Base-by-base conservation (phyloP, 768 basidiomycete genomes). In the Brasilioporus rufonigricans region DNA sequence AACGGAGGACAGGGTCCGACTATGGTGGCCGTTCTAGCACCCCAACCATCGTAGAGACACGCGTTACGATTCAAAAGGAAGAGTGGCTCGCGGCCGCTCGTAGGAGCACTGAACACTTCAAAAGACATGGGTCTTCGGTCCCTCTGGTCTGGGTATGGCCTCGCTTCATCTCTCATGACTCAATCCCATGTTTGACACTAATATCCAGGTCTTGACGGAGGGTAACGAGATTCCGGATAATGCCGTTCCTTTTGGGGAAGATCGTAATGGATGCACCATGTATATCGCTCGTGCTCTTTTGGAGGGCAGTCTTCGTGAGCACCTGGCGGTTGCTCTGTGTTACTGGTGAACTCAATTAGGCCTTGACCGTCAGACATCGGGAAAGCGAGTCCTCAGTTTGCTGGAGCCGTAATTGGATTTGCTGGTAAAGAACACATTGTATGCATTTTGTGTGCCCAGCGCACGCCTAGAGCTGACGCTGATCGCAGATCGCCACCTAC, bases 381-480 rank as follows among this genome's bases (percentile, higher is more conserved):
- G 6, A 74, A 70, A 58, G 70, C 72, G 48, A 62, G 67, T 4
- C 51, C 60, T 27, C 70, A 74, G 27, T 64, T 63, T 13, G 3
- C 62, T 19, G 73, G 73, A 19, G 73, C 71, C 1, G 59, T 63
- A 3, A 66, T 75, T 19, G 62, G 65, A 24, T 74, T 57, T 50
- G 67, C 68, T 21, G 74, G 74, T 6, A 73, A 61, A 47, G 73
- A 74, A 44, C 65, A 63, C 52, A 61, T 65, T 3, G 73, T 74
- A 57, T 32, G 64, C 33, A 21, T 36, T 18, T 44, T 11, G 24
- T 19, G 39, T 50, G n/a, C 32, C 12, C 23, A n/a, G 5, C 4
- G 2, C 18, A 14, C 27, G 27, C 33, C 38, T 27, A 8, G 45
- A 9, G 31, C 48, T 57, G 4, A 61, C 9, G 3, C 50, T 51